phyloP scores from a whole-genome alignment of 2,329 filamentous ascomycete species.

The Penicillium brasilianum region DNA sequence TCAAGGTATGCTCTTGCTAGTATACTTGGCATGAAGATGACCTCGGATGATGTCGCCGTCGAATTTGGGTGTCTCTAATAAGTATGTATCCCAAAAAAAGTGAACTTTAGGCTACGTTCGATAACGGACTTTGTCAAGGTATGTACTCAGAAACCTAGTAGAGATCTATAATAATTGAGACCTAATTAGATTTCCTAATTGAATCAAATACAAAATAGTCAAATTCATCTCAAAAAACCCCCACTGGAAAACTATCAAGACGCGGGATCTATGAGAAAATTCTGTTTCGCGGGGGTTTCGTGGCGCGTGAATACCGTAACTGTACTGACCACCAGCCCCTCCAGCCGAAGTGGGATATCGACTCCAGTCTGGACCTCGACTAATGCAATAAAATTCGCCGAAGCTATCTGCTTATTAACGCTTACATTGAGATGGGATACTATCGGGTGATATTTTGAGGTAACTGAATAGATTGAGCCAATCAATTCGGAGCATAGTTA shows the following conservation, averaged over 20 bases:
- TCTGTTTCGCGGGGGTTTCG: constrained; percentile 4
- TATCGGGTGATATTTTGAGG: background rate
- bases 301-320: constrained; percentile 5
- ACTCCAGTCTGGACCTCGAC: background rate
- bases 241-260: background rate
- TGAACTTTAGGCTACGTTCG: background rate
- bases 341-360: background rate
- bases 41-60: background rate
- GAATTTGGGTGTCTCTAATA: background rate
- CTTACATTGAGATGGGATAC: no score
- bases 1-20: constrained; percentile 7
- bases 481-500: background rate
- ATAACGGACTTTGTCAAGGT: no score
- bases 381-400: background rate
- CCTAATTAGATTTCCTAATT: background rate
- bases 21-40: constrained; percentile 8
- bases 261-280: background rate
- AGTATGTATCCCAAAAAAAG: background rate
- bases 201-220: background rate
- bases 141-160: background rate
- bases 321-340: constrained; percentile 4
- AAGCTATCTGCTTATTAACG: background rate
- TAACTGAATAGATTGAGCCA: background rate
- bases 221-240: background rate
- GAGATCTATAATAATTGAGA: background rate